phyloP scores from a whole-genome alignment of 164 flowering plant species.

The Nymphaea thermarum region DNA sequence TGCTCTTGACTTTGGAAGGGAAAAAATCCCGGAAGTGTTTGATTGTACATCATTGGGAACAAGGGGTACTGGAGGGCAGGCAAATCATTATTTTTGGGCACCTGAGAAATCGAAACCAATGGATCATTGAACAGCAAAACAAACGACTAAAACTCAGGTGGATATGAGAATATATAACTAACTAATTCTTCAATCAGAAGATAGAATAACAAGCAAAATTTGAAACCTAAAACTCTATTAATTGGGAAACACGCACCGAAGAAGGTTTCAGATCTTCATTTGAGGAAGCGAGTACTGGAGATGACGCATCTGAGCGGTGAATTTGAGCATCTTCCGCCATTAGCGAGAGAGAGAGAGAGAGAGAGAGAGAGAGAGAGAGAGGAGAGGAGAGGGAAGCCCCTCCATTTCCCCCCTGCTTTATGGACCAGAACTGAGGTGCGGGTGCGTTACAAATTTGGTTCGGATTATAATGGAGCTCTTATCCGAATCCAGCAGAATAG shows the following conservation, averaged over 20 bases:
- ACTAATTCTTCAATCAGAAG: background rate
- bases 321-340: slow-evolving; percentile 13
- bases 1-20: slow-evolving; percentile 49
- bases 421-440: too few species aligned
- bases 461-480: too few species aligned
- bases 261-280: slow-evolving; percentile 4
- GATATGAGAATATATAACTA: background rate
- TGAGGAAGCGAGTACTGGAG: slow-evolving; percentile 5
- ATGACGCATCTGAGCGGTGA: slow-evolving; percentile 1
- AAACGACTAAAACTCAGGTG: background rate
- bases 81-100: slow-evolving; percentile 12
- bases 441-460: too few species aligned
- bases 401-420: too few species aligned
- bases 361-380: too few species aligned
- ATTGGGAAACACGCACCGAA: slow-evolving; percentile 6
- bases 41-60: slow-evolving; percentile 58
- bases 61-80: slow-evolving; percentile 26
- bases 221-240: background rate
- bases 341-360: slow-evolving; percentile 1
- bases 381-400: too few species aligned
- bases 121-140: background rate
- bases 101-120: slow-evolving; percentile 13
- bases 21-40: slow-evolving; percentile 36
- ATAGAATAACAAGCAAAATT: background rate
- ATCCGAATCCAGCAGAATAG: too few species aligned